phyloP scores from a whole-genome alignment of 192 early-diverging fungal species.

The Backusella circina region DNA sequence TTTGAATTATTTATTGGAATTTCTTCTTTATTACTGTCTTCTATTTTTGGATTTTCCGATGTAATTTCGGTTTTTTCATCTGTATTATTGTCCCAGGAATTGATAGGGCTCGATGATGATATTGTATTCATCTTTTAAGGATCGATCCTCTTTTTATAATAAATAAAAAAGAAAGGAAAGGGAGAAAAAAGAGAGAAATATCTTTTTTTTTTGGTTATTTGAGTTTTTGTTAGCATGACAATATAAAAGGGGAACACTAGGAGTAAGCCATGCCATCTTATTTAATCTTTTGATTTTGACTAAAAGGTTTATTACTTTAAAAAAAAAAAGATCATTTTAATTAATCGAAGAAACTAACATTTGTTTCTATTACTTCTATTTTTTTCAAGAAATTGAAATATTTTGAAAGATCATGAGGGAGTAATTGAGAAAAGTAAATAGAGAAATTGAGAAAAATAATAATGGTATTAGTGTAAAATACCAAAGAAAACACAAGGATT shows the following conservation, averaged over 20 bases:
- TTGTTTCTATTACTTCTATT: background rate
- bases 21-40: background rate
- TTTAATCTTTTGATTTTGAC: background rate
- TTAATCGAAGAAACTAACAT: background rate
- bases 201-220: background rate
- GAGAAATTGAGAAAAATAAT: too few species aligned
- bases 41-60: background rate
- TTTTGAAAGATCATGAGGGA: background rate
- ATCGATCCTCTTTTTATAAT: background rate
- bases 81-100: background rate
- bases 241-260: background rate
- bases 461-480: too few species aligned
- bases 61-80: background rate
- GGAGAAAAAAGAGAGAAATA: background rate
- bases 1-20: background rate
- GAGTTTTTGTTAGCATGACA: background rate
- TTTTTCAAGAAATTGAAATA: background rate
- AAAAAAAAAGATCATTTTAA: background rate
- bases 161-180: background rate
- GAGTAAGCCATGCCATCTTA: background rate
- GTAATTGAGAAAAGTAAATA: too few species aligned
- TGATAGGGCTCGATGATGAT: background rate
- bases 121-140: background rate
- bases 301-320: background rate
- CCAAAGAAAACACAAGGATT: too few species aligned